Percentiles rank a stretch among this genome's conserved stretches.
Evolutionary conservation across 2,329 filamentous ascomycete genomes (phyloP).

Genomic region (Cladosporium cucumerinum): DNA sequence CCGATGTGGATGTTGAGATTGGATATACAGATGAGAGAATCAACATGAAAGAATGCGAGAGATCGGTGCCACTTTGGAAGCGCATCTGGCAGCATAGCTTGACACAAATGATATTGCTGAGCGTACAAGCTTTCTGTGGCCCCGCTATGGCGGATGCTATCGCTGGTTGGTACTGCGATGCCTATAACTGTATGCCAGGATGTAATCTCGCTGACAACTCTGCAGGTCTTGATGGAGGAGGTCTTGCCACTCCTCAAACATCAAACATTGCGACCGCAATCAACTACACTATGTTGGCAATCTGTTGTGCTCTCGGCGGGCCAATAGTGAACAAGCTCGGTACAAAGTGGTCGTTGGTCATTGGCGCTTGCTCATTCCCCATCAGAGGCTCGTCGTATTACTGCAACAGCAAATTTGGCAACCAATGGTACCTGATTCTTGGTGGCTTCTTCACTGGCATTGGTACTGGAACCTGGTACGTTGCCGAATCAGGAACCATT

Average conservation of each 20-base stretch:
- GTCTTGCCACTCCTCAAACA: conserved; percentile 23
- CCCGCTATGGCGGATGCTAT: conserved; percentile 28
- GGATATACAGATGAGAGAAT: conserved; percentile 31
- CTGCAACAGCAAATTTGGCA: conserved; percentile 31
- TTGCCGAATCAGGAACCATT: conserved; percentile 39
- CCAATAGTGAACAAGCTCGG: conserved; percentile 41
- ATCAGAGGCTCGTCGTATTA: conserved; percentile 38
- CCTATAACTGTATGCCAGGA: conserved; percentile 37
- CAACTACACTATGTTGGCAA: conserved; percentile 24
- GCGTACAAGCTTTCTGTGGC: conserved; percentile 38
- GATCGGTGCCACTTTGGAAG: conserved; percentile 42
- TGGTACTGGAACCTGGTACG: conserved; percentile 22
- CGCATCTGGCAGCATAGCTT: conserved; percentile 47
- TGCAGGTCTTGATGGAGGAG: conserved; percentile 26
- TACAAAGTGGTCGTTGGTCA: conserved; percentile 38
- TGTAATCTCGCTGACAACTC: conserved; percentile 41
- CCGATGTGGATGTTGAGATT: conserved; percentile 16
- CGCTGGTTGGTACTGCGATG: conserved; percentile 46
- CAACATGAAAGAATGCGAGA: conserved; percentile 37
- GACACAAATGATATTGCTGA: conserved; percentile 49
- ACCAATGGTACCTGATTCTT: conserved; percentile 33
- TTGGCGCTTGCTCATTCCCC: conserved; percentile 36
- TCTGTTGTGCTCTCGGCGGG: conserved; percentile 31
- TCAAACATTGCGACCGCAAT: conserved; percentile 25
- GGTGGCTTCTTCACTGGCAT: conserved; percentile 10